Base-by-base conservation (phyloP, 2,329 filamentous ascomycete genomes). In the Penicillium sp. region DNA sequence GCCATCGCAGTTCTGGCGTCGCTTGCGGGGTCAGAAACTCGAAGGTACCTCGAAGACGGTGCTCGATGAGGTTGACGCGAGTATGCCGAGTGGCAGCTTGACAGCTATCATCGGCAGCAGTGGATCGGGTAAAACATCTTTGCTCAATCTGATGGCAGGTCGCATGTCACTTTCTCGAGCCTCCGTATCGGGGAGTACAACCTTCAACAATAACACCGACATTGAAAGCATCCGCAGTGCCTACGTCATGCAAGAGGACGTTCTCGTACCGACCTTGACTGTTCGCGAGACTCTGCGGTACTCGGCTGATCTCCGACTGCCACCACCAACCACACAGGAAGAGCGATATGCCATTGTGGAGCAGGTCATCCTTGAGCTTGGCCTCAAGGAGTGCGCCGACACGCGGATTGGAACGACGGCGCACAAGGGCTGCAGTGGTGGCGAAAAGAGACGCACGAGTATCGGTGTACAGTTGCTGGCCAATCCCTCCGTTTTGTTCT, bases 381-480 rank as follows among this genome's bases (percentile, higher is more conserved):
- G 88, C 0, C 68, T 92, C 36, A 90, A 90, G 66, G 87, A 91
- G 58, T 90, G 88, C 51, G 88, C 88, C 22, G 75, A 90, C 56
- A 92, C 88, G 0, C 76, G 84, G 8, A 88, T 92, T 46, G 88
- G 88, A 1, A 87, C 85, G 60, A 81, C 80, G 50, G 80, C 81
- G 45, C 86, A 90, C 61, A 85, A 88, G 41, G 88, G 88, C 0
- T 91, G 88, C 62, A 90, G 87, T 41, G 88, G 89, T 0, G 89
- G 88, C 3, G 89, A 92, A 68, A 91, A 90, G 74, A 78, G 88
- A 55, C 76, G 88, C 28, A 87, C 86, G 0, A 90, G 86, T 56
- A 88, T 92, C 43, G 88, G 87, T 2, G 87, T 92, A 4, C 88
- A 91, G 69, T 76, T 92, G 50, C 75, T 92, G n/a, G 84, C 86